These are phyloP conservation scores for Umbelopsis vinacea DNA, from an alignment of 192 early-diverging fungal species.

Conservation along the genomic window DNA sequence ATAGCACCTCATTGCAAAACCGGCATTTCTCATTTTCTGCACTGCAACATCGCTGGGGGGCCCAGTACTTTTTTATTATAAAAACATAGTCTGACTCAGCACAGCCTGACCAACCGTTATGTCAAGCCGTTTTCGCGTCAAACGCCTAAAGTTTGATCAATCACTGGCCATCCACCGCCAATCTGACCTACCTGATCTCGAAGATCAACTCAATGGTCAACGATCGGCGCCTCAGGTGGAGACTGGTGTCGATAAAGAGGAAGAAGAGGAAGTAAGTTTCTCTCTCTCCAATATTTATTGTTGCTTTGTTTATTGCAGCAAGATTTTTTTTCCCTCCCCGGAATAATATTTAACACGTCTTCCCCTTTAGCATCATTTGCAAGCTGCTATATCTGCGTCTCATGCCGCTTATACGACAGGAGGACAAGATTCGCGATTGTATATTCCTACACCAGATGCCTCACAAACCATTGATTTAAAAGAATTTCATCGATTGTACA, in stretches of 20 bases:
- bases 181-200: conserved; percentile 83
- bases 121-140: conserved; percentile 67
- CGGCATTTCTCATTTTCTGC: too few species aligned
- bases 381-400: conserved; percentile 85
- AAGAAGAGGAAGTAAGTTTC: conserved; percentile 79
- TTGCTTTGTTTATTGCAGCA: neutral
- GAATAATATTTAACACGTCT: conserved; percentile 23
- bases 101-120: conserved; percentile 21
- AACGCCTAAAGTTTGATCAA: conserved; percentile 91
- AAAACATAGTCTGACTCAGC: conserved; percentile 19
- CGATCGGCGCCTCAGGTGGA: conserved; percentile 70
- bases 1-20: too few species aligned
- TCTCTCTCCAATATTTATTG: conserved; percentile 26
- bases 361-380: conserved; percentile 80
- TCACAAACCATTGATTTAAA: conserved; percentile 62
- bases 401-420: conserved; percentile 67
- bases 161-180: conserved; percentile 80
- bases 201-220: conserved; percentile 69
- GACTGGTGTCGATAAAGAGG: conserved; percentile 98
- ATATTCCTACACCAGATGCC: conserved; percentile 95
- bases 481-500: conserved; percentile 70
- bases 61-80: conserved; percentile 8
- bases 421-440: conserved; percentile 60
- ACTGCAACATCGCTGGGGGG: too few species aligned
- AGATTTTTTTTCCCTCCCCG: neutral